phyloP scores from a whole-genome alignment of 257 asterid species.

The Solanum habrochaites region DNA sequence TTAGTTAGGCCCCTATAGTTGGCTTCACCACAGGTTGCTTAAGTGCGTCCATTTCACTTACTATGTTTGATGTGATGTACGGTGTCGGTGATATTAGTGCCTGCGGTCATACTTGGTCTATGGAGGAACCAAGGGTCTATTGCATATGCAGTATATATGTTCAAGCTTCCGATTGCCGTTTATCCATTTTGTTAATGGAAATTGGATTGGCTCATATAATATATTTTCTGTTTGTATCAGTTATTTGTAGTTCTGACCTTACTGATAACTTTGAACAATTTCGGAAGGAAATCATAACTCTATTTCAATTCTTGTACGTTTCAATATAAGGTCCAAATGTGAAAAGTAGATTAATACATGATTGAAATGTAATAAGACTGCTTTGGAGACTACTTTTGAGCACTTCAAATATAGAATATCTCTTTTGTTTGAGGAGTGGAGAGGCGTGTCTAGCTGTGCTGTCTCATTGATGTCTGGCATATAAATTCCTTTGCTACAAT shows the following conservation, averaged over 20 bases:
- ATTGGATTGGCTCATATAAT: not conserved
- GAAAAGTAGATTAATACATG: not conserved
- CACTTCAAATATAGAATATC: not conserved
- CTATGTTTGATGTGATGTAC: not conserved
- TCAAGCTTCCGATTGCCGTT: not conserved
- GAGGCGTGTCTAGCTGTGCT: not conserved
- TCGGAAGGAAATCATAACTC: not conserved
- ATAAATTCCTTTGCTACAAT: not conserved
- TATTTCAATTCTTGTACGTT: not conserved
- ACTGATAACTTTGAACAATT: not conserved
- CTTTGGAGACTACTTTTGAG: not conserved
- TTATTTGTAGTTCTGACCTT: not conserved
- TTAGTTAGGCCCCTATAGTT: not conserved
- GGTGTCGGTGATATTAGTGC: not conserved
- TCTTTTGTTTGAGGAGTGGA: not conserved
- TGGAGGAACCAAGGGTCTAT: not conserved
- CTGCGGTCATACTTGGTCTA: not conserved
- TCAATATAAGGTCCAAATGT: not conserved
- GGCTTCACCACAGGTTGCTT: not conserved
- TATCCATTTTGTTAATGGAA: not conserved
- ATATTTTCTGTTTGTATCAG: not conserved
- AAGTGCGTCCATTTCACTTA: not conserved
- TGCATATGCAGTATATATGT: not conserved
- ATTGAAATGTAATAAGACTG: not conserved
- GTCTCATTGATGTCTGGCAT: not conserved